Evolutionary conservation across 257 asterid genomes (phyloP).

Genomic region (Ocimum tenuiflorum): DNA sequence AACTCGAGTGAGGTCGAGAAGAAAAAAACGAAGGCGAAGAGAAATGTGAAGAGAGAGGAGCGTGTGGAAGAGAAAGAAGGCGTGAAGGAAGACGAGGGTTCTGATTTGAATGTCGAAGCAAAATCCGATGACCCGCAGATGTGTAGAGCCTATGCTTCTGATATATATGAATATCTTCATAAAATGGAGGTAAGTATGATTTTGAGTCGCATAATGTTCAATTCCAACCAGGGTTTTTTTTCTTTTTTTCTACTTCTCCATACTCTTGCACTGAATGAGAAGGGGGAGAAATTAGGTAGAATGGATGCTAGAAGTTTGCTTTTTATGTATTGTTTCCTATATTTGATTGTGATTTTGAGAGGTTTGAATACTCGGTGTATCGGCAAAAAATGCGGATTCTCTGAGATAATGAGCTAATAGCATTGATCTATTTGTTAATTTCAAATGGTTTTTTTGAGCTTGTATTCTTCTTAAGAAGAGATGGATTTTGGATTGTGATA

Average conservation of each 20-base stretch:
- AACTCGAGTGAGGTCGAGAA: not conserved
- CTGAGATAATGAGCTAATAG: not conserved
- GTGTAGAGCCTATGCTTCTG: constrained; percentile 58
- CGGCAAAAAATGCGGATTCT: not conserved
- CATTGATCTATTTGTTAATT: not conserved
- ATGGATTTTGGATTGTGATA: not conserved
- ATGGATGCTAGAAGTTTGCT: not conserved
- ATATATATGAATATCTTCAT: constrained; percentile 66
- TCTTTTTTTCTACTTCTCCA: too few species aligned
- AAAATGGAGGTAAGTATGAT: constrained; percentile 53
- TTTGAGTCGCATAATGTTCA: not conserved
- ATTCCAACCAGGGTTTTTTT: too few species aligned
- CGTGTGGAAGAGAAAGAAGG: constrained; percentile 15
- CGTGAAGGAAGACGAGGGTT: constrained; percentile 18
- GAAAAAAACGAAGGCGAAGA: constrained; percentile 17
- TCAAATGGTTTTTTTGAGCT: not conserved
- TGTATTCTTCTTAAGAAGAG: not conserved
- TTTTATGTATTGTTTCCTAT: not conserved
- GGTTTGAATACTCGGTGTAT: too few species aligned
- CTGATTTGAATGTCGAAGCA: constrained; percentile 23
- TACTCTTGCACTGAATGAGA: too few species aligned
- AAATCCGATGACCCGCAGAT: constrained; percentile 57
- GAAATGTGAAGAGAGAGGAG: constrained; percentile 23
- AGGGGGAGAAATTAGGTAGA: not conserved
- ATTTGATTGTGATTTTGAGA: not conserved